Base-by-base conservation (phyloP, 2,329 filamentous ascomycete species). In the Aureobasidium namibiae region DNA sequence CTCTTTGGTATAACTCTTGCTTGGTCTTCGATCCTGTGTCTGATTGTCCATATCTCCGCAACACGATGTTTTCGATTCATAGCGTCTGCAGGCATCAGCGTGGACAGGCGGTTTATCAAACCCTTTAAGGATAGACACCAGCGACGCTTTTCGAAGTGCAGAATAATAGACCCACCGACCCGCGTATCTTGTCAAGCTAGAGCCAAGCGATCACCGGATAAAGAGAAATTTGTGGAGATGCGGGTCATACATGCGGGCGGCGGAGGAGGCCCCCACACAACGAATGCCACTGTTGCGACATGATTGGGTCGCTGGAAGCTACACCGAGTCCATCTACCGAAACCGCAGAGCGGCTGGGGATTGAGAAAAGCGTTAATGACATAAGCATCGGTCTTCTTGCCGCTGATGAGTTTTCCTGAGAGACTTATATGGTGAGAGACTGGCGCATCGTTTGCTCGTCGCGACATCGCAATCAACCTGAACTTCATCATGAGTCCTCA, bases 331-430 rank as follows among this genome's bases (percentile, higher is more conserved):
- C 11, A 34, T 8, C 52, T 56, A 23, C 52, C 52, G 38, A 34
- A 13, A 18, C n/a, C 16, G n/a, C 13, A n/a, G 39, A 26, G 38
- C 39, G 54, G 54, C 54, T 48, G 36, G 41, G 48, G 34, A 21
- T 29, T 8, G n/a, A 33, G 34, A 4, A 41, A 33, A 33, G n/a
- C 24, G 13, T 42, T 7, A 24, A 58, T 58, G 54, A 58, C 54
- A 58, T 58, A 48, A 58, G 23, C n/a, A 6, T 2, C 54, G 54
- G 24, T 23, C 36, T 58, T 58, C 54, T 49, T 18, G 13, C 54
- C 44, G 54, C 0, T 11, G 34, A 33, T 33, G 1, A 34, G 14
- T 3, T 34, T 33, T 48, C 21, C 13, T 13, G 4, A 0, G 34
- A 34, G 11, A 24, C 23, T 24, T 58, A 58, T 58, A 41, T 48